Evolutionary conservation across 805 yeast genomes (phyloP), one percentile per base, ranked within the genome.

Genomic region (Saccharomycopsis fermentans): DNA sequence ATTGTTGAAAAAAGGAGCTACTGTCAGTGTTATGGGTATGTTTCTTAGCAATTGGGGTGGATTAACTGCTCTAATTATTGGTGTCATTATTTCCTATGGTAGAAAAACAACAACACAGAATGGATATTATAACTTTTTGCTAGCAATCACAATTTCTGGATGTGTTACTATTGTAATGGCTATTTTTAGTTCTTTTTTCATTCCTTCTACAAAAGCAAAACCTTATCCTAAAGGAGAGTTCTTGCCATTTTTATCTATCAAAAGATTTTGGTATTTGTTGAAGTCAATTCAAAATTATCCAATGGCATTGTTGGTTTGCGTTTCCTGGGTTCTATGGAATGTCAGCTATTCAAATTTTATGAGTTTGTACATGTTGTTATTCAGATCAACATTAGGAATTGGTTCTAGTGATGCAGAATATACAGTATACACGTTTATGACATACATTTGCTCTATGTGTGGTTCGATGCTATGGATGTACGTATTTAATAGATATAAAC

Each of bases 311-410:
- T 34, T 69, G 11, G 65, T 70, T 29, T 71, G 75, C 64, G 43
- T 73, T n/a, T 68, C 73, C 0, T 74, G 77, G 77, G 76, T 74
- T 1, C 65, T 74, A 27, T 74, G 78, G 77, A 73, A 74, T 56
- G 69, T 73, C 16, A 66, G 68, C 5, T 73, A 66, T 54, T 61
- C 70, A 11, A 73, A 73, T 54, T 74, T 72, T 59, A 56, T 73
- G 61, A 65, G 69, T 54, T 71, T 74, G 1, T 73, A 70, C 57
- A 69, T 70, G 1, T 64, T 74, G 6, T 58, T 74, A 19, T 74
- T 74, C 62, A 66, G 78, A 59, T 66, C 76, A 3, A 73, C 76
- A 1, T 59, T 74, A 56, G 77, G 78, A 0, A 55, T 74, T 37
- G 77, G 76, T 0, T 59, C 61, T 1, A 65, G 74, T 17, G 77